Percentiles rank a stretch among this genome's conserved stretches.
Conservation (phyloP, 345 rosid genomes). For the Brassica carinata region DNA sequence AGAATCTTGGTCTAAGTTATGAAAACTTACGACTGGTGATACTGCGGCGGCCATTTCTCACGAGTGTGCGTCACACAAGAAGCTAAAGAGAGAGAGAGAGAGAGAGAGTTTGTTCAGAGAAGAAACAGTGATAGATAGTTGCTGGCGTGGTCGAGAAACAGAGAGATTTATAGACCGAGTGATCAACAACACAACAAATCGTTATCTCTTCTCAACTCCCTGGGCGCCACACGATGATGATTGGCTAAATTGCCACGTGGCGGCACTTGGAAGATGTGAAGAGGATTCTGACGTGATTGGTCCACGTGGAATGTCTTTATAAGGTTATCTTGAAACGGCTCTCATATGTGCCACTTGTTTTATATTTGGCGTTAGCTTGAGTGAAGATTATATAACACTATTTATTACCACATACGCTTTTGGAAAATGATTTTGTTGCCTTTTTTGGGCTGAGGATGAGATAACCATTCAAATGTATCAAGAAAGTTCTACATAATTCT, state of each 20-base stretch:
- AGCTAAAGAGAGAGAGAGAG: slow-evolving; percentile 26
- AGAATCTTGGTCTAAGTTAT: not conserved
- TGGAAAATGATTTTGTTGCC: slow-evolving; percentile 2
- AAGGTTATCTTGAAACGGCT: slow-evolving; percentile 29
- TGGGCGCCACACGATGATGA: slow-evolving; percentile 38
- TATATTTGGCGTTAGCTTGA: slow-evolving; percentile 19
- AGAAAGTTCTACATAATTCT: slow-evolving; percentile 34
- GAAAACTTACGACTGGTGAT: slow-evolving; percentile 57
- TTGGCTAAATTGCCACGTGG: slow-evolving; percentile 36
- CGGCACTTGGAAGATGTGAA: slow-evolving; percentile 23
- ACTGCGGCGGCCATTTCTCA: slow-evolving; percentile 70
- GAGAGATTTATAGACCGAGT: slow-evolving; percentile 33
- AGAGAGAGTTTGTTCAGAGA: slow-evolving; percentile 8
- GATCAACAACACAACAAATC: slow-evolving; percentile 28
- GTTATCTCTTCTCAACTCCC: slow-evolving; percentile 39
- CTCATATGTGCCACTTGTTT: slow-evolving; percentile 27
- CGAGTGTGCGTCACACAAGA: slow-evolving; percentile 23
- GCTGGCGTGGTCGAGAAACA: slow-evolving; percentile 26
- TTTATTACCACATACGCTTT: slow-evolving; percentile 37
- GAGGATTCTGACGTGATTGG: slow-evolving; percentile 23
- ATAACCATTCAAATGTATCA: slow-evolving; percentile 35
- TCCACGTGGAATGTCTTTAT: slow-evolving; percentile 32
- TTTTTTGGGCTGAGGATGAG: slow-evolving; percentile 22
- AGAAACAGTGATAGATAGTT: slow-evolving; percentile 8
- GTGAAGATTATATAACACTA: slow-evolving; percentile 24